Base-by-base conservation (phyloP, 2,329 filamentous ascomycete genomes). In the Pseudogymnoascus sp. region DNA sequence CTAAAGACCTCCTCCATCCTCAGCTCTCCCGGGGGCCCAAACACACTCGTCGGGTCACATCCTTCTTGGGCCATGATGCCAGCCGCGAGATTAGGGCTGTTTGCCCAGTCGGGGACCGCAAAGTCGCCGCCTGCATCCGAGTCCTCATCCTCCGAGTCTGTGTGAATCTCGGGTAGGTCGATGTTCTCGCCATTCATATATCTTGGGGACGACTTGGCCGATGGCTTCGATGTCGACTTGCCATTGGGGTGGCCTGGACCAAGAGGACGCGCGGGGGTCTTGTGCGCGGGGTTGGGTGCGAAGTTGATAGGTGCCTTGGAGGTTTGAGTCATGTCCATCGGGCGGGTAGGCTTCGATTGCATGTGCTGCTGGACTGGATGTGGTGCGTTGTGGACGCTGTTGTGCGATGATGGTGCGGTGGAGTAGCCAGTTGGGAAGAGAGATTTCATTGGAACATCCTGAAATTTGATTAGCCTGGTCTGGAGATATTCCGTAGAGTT, bases 1-100 rank as follows among this genome's bases (percentile, higher is more conserved):
- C 91, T 90, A 74, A 99, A 99, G 30, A 96, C 91, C 71, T 97
- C 92, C 69, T 99, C 95, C 86, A 99, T 94, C 69, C 90, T 90
- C 65, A 99, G 79, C 10, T 91, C 89, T 9, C 82, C 86, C 21
- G 95, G 90, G 0, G 90, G 89, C 0, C 94, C 94, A 69, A 99
- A 99, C 59, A 99, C 89, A 35, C 82, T 77, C 68, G 89, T 83
- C 0, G 91, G 90, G 68, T 99, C 91, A 66, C 94, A 81, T 8
- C 84, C 82, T 72, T 99, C 92, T 71, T 99, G 95, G 57, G 84
- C 79, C 61, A 86, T 81, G 23, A 99, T 81, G 60, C 90, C 82
- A 59, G 82, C 79, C 15, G 86, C 83, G 48, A 99, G 81, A 64
- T 90, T 87, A 9, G 92, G 92, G 2, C 90, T 90, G 69, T 96